phyloP scores from a whole-genome alignment of 495 filamentous ascomycete species.

The Tuber aestivum region DNA sequence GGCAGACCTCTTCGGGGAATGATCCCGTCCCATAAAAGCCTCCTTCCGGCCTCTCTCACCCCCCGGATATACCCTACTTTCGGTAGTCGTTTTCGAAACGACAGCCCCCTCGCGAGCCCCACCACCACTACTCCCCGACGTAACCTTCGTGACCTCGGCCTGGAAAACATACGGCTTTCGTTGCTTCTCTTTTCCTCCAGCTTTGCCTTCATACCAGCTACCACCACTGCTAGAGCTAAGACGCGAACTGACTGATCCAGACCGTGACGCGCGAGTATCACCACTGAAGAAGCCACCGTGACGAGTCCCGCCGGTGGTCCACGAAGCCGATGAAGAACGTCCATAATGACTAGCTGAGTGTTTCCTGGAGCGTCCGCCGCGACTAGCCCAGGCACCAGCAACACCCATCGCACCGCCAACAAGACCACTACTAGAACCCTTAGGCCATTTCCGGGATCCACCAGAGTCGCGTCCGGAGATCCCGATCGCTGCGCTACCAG shows the following conservation, averaged over 20 bases:
- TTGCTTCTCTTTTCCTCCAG: not conserved
- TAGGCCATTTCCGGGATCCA: conserved; percentile 1
- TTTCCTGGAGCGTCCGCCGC: conserved; percentile 1
- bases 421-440: not conserved
- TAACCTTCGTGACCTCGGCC: not conserved
- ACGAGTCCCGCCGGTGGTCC: conserved; percentile 12
- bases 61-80: not conserved
- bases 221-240: conserved; percentile 1
- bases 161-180: not conserved
- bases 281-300: conserved; percentile 30
- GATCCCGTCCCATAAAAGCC: not conserved
- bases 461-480: conserved; percentile 5
- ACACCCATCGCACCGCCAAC: not conserved
- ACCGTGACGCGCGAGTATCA: not conserved
- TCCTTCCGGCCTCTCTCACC: not conserved
- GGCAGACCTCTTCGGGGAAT: not conserved
- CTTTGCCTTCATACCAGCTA: conserved; percentile 8
- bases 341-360: not conserved
- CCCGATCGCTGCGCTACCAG: conserved; percentile 17
- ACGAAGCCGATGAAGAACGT: conserved; percentile 9
- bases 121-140: not conserved
- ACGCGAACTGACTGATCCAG: conserved; percentile 14
- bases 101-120: not conserved
- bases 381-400: conserved; percentile 6
- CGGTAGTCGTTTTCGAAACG: not conserved